Percentiles rank a stretch among this genome's conserved stretches.
Evolutionary conservation across 225 moss, liverwort and hornwort genomes (phyloP).

Genomic region (Marchantia paleacea): DNA sequence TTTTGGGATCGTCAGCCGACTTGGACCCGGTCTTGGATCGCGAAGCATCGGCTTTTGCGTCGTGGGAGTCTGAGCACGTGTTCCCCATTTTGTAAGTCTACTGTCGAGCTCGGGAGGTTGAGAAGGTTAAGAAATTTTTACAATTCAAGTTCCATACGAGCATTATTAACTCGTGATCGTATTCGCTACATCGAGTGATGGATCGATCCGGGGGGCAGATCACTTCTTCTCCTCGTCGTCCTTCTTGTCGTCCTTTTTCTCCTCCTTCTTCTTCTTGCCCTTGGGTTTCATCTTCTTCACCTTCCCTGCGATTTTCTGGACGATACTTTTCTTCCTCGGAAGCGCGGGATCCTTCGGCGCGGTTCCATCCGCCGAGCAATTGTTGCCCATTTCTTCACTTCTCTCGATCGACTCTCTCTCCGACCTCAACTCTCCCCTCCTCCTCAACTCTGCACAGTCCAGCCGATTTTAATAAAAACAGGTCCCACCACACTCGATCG

Average conservation of each 20-base stretch:
- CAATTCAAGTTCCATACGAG: conserved; percentile 15
- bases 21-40: background rate
- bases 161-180: background rate
- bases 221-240: conserved; percentile 11
- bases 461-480: background rate
- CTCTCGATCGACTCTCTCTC: background rate
- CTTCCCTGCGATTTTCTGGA: conserved; percentile 18
- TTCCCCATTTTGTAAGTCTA: conserved; percentile 12
- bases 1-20: background rate
- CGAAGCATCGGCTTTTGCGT: no score
- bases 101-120: background rate
- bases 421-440: background rate
- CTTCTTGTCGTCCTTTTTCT: background rate
- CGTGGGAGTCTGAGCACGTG: background rate
- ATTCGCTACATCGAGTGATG: background rate
- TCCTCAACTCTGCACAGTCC: background rate
- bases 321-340: conserved; percentile 19
- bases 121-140: background rate
- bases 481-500: no score
- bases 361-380: conserved; percentile 16
- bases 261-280: conserved; percentile 20
- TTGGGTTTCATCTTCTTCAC: conserved; percentile 28
- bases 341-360: background rate
- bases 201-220: background rate
- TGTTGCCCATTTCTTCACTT: conserved; percentile 9